Evolutionary conservation across 2,329 filamentous ascomycete species (phyloP), one percentile per base, ranked within the genome.

Genomic region (Cryphonectria carpinicola): DNA sequence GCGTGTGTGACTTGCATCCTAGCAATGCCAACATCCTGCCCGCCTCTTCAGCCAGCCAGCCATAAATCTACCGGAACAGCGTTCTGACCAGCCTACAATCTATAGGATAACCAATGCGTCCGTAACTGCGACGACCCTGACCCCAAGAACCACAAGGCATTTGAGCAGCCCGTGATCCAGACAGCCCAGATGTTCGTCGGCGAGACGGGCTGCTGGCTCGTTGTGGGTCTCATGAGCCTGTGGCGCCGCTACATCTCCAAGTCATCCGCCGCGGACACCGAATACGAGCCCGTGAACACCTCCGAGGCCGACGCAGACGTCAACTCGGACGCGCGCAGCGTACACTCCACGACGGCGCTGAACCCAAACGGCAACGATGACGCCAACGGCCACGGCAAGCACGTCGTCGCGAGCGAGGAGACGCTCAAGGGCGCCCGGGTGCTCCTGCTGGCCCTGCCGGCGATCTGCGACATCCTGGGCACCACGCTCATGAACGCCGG

Each of bases 401-500:
- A 22, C 77, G 83, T 2, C 85, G 86, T 65, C 17, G 25, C 70
- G 19, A 64, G 60, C 60, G 81, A 86, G 17, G 88, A 90, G 37
- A 85, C 90, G 3, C 87, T 98, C 32, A 84, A 84, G 49, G 95
- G 95, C 14, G 89, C 85, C 81, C 91, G 88, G 73, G 86, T 97
- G 28, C 77, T 92, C 4, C 81, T 98, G 41, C 87, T 99, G 68
- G 91, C 94, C 10, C 84, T 97, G 14, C 96, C 96, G 1, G 93
- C 96, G 58, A 92, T 94, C 78, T 98, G 95, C 82, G 96, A 99
- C 79, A 97, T 98, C 74, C 90, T 93, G 35, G 96, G 94, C 64
- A 99, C 96, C 5, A 99, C 96, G 4, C 87, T 98, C 69, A 98
- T 99, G 95, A 99, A 99, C 78, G 93, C 94, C 5, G 96, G 96